Evolutionary conservation across 202 grass and related monocot genomes (phyloP).

Genomic region (Eragrostis tef): DNA sequence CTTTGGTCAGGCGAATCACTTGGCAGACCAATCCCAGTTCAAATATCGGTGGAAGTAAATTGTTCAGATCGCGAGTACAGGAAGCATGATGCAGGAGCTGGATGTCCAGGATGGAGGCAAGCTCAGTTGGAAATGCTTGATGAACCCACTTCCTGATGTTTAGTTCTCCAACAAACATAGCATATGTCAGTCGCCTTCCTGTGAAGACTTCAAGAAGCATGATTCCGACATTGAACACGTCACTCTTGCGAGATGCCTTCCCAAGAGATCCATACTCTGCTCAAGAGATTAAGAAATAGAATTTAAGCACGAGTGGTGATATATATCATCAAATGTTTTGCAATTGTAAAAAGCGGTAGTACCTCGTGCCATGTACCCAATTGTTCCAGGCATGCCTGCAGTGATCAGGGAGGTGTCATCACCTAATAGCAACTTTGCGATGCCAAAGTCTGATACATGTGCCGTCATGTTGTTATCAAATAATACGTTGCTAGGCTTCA

Average conservation of each 20-base stretch:
- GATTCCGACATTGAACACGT: neutral
- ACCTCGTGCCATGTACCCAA: conserved; percentile 24
- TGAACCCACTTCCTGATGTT: neutral
- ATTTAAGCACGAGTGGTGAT: neutral
- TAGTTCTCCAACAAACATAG: neutral
- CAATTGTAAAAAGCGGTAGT: neutral
- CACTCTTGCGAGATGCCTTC: neutral
- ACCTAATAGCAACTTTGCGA: neutral
- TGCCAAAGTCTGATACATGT: neutral
- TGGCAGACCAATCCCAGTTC: neutral
- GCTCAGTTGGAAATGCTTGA: neutral
- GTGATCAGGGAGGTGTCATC: neutral
- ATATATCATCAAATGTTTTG: neutral
- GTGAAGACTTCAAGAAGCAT: neutral
- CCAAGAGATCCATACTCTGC: neutral
- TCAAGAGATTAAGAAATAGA: neutral
- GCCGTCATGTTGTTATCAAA: neutral
- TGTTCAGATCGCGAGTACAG: neutral
- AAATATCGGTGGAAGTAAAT: neutral
- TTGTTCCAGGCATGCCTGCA: conserved; percentile 3
- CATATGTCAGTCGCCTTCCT: neutral
- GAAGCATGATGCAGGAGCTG: neutral
- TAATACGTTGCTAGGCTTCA: conserved; percentile 20
- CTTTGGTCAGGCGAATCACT: neutral
- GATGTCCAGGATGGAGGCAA: neutral